These are phyloP conservation scores for Leccinum imitatum DNA, from an alignment of 768 basidiomycete genomes.

Conservation along the genomic window DNA sequence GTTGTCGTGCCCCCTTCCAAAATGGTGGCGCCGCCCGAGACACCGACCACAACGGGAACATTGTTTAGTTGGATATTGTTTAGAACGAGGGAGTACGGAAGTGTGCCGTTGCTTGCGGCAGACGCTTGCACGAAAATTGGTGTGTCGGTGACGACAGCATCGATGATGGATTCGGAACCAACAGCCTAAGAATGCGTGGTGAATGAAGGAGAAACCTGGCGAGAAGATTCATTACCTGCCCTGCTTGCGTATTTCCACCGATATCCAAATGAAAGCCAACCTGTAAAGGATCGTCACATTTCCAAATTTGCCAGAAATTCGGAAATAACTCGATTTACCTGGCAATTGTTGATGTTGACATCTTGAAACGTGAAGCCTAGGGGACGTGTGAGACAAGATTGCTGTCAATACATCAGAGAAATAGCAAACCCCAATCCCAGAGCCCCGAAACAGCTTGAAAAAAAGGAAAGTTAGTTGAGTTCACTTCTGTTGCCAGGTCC, in stretches of 20 bases:
- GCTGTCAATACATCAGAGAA: not conserved
- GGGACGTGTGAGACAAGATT: slow-evolving; percentile 1
- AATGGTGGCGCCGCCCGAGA: slow-evolving; percentile 31
- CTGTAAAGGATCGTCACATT: slow-evolving; percentile 2
- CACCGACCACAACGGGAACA: slow-evolving; percentile 36
- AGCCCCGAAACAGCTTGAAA: slow-evolving; percentile 28
- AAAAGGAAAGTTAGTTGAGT: not conserved
- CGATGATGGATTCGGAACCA: slow-evolving; percentile 45
- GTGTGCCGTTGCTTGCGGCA: slow-evolving; percentile 22
- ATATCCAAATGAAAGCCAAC: slow-evolving; percentile 48
- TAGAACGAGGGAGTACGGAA: slow-evolving; percentile 36
- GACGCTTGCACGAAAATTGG: slow-evolving; percentile 44
- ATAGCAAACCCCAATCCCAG: slow-evolving; percentile 43
- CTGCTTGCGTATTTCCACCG: slow-evolving; percentile 33
- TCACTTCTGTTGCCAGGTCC: not conserved
- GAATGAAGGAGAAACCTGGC: not conserved
- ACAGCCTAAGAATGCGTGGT: slow-evolving; percentile 32
- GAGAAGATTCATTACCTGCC: slow-evolving; percentile 30
- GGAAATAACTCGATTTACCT: slow-evolving; percentile 1
- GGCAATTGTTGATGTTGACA: slow-evolving; percentile 44
- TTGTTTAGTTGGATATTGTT: slow-evolving; percentile 36
- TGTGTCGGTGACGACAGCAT: slow-evolving; percentile 46
- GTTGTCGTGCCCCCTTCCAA: slow-evolving; percentile 37
- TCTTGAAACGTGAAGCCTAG: slow-evolving; percentile 54
- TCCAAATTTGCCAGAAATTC: not conserved